These are phyloP conservation scores for Rubroboletus satanas DNA, from an alignment of 768 basidiomycete species.

Conservation along the genomic window DNA sequence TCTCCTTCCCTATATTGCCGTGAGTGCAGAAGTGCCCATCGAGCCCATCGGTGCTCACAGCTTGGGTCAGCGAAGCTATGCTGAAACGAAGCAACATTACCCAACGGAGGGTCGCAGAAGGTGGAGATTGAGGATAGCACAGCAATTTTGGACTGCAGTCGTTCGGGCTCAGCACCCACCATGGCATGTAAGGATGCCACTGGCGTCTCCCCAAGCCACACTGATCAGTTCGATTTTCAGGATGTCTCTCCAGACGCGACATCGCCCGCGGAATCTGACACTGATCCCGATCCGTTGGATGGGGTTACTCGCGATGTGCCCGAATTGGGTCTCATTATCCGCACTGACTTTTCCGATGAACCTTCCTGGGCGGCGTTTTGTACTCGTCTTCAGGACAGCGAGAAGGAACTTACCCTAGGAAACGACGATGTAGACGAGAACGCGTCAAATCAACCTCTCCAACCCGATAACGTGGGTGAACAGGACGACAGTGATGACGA, in stretches of 20 bases:
- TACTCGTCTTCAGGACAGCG: constrained; percentile 47
- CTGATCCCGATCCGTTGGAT: constrained; percentile 57
- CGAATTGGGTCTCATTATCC: constrained; percentile 60
- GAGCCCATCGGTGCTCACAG: constrained; percentile 3
- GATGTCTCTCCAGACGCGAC: constrained; percentile 12
- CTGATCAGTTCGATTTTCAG: constrained; percentile 13
- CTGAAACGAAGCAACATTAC: constrained; percentile 39
- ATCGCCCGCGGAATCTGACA: constrained; percentile 22
- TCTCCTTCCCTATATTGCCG: constrained; percentile 16
- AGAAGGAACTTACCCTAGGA: constrained; percentile 47
- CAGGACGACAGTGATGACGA: constrained; percentile 23
- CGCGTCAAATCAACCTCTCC: constrained; percentile 14
- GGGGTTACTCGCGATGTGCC: constrained; percentile 39
- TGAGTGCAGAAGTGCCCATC: constrained; percentile 9
- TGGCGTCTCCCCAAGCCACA: background rate
- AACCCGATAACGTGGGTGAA: constrained; percentile 18
- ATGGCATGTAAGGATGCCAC: constrained; percentile 2
- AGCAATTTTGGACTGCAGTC: constrained; percentile 42
- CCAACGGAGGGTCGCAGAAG: constrained; percentile 54
- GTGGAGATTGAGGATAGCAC: constrained; percentile 51
- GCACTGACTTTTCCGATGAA: constrained; percentile 70
- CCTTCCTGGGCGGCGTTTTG: constrained; percentile 59
- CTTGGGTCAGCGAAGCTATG: constrained; percentile 38
- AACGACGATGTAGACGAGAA: constrained; percentile 25
- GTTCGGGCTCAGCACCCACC: constrained; percentile 6